A percentile compares a stretch with the other conserved stretches of the same genome.
These are phyloP conservation scores for Phytopythium mirpurense DNA, from an alignment of 352 stramenopile genomes.

Conservation along the genomic window DNA sequence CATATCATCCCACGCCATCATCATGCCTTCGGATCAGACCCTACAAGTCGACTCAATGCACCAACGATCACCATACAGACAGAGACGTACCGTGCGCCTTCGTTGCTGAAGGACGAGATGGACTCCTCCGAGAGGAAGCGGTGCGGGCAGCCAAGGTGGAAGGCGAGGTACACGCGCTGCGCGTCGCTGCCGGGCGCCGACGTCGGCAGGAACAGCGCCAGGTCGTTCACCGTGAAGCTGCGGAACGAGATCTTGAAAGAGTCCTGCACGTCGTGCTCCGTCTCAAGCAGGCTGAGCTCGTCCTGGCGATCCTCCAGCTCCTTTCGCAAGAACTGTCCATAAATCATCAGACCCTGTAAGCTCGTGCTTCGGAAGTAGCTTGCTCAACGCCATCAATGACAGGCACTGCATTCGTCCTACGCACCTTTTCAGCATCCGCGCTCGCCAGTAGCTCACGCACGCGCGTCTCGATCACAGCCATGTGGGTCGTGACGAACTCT, in stretches of 20 bases:
- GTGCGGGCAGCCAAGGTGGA: conserved; percentile 81
- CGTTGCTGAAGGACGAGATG: conserved; percentile 84
- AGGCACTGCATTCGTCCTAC: background rate
- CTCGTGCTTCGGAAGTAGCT: too few species aligned
- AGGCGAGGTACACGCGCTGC: conserved; percentile 81
- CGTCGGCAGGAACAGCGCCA: conserved; percentile 81
- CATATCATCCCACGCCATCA: too few species aligned
- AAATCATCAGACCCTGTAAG: too few species aligned
- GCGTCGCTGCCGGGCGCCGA: conserved; percentile 70
- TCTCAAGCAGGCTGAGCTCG: conserved; percentile 55
- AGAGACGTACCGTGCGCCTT: conserved; percentile 37
- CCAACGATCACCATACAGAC: too few species aligned
- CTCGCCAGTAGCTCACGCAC: conserved; percentile 54
- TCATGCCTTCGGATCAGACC: too few species aligned
- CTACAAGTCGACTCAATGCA: too few species aligned
- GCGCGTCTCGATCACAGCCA: conserved; percentile 44
- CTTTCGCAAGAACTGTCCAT: conserved; percentile 16
- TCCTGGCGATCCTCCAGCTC: conserved; percentile 54
- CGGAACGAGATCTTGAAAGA: conserved; percentile 87
- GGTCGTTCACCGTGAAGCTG: conserved; percentile 74
- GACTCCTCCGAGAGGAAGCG: conserved; percentile 86
- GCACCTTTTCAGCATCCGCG: conserved; percentile 56
- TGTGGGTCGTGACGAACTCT: conserved; percentile 35
- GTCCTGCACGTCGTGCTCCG: conserved; percentile 48
- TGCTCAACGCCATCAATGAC: background rate